Evolutionary conservation across 805 yeast genomes (phyloP).

Genomic region (Teunomyces tritomae): DNA sequence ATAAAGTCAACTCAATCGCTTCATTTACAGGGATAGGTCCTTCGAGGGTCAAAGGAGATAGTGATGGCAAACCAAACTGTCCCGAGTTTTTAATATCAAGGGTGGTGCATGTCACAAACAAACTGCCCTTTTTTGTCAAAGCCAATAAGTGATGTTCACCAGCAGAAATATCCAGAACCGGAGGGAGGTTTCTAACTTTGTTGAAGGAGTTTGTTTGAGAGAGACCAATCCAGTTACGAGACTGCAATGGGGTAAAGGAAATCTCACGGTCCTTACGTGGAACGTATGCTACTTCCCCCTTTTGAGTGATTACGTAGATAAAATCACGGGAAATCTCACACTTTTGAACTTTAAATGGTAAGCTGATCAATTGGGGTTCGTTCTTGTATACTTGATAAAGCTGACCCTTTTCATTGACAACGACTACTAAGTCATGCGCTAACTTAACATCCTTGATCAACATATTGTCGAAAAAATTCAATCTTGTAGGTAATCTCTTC

Average conservation of each 20-base stretch:
- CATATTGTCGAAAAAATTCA: constrained; percentile 62
- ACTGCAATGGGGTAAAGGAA: constrained; percentile 14
- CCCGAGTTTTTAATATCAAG: constrained; percentile 49
- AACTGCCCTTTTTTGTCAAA: constrained; percentile 56
- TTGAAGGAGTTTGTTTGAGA: constrained; percentile 5
- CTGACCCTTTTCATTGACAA: constrained; percentile 67
- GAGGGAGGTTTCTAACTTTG: constrained; percentile 1
- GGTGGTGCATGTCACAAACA: constrained; percentile 58
- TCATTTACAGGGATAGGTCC: constrained; percentile 21
- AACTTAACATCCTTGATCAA: constrained; percentile 56
- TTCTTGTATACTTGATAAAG: constrained; percentile 58
- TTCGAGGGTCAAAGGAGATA: constrained; percentile 58
- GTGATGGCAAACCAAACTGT: constrained; percentile 78
- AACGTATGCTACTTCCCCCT: constrained; percentile 44
- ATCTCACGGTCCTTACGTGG: constrained; percentile 22
- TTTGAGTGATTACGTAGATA: constrained; percentile 40
- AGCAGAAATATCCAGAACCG: constrained; percentile 44
- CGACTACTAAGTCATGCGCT: constrained; percentile 47
- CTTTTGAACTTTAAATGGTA: constrained; percentile 28
- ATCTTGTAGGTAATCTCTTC: constrained; percentile 54
- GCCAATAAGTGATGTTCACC: constrained; percentile 74
- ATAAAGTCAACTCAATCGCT: constrained; percentile 49
- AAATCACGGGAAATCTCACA: constrained; percentile 51
- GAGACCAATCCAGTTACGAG: constrained; percentile 22
- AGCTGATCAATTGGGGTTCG: constrained; percentile 19